phyloP scores from a whole-genome alignment of 2,329 filamentous ascomycete species.

The Xylaria arbuscula region DNA sequence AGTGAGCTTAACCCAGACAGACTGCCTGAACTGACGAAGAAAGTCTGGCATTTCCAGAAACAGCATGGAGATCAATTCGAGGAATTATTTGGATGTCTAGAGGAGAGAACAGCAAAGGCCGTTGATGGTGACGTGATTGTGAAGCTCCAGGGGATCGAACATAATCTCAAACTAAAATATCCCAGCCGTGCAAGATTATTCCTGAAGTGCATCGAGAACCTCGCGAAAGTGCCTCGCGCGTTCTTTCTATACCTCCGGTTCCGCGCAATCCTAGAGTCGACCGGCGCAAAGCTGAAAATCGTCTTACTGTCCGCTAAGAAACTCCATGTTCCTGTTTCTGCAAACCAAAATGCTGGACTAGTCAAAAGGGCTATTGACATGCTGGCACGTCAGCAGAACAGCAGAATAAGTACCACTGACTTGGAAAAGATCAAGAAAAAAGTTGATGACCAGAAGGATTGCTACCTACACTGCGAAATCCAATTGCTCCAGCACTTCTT shows the following conservation, averaged over 20 bases:
- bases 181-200: neutral
- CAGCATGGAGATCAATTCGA: neutral
- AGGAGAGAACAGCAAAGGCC: too few relatives aligned
- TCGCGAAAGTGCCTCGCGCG: neutral
- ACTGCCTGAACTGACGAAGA: neutral
- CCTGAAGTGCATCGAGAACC: neutral
- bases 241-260: too few relatives aligned
- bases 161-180: neutral
- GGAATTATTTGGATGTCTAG: neutral
- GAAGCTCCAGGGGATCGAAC: too few relatives aligned
- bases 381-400: neutral
- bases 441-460: neutral
- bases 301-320: neutral
- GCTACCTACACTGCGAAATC: conserved; percentile 17
- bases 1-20: neutral
- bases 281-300: neutral
- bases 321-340: too few relatives aligned
- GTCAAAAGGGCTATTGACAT: neutral
- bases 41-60: neutral
- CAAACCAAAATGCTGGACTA: neutral
- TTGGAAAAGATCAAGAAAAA: too few relatives aligned
- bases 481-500: neutral
- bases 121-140: too few relatives aligned
- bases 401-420: neutral
- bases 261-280: too few relatives aligned